These are phyloP conservation scores for Colletotrichum destructivum DNA, from an alignment of 2,329 filamentous ascomycete genomes.

Conservation along the genomic window DNA sequence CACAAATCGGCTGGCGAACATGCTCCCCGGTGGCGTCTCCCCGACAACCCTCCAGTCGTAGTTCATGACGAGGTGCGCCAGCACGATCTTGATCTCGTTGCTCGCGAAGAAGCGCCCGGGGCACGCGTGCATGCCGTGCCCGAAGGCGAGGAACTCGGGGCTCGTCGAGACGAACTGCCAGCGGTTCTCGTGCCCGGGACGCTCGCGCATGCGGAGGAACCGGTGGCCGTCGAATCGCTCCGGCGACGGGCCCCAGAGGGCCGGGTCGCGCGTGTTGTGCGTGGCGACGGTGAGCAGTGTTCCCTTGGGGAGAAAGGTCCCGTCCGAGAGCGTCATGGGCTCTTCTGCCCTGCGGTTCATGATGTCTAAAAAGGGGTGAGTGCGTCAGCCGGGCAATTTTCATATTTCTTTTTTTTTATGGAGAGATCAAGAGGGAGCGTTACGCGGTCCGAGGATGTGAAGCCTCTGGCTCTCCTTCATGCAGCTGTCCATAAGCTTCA, in stretches of 20 bases:
- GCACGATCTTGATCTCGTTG: conserved; percentile 62
- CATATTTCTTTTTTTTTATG: too few relatives aligned
- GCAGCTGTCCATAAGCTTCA: conserved; percentile 59
- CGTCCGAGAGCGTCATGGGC: conserved; percentile 36
- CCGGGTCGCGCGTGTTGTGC: too few relatives aligned
- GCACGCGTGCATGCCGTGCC: conserved; percentile 57
- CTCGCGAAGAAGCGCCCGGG: conserved; percentile 62
- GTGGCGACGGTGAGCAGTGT: too few relatives aligned
- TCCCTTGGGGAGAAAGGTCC: conserved; percentile 25
- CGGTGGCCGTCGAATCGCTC: conserved; percentile 20
- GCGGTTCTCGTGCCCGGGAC: conserved; percentile 36
- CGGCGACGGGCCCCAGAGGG: background rate
- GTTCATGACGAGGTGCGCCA: conserved; percentile 57
- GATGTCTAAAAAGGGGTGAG: background rate
- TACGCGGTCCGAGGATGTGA: conserved; percentile 20
- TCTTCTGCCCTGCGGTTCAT: conserved; percentile 22
- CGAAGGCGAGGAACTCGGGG: conserved; percentile 54
- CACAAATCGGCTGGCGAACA: conserved; percentile 25
- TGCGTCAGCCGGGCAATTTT: background rate
- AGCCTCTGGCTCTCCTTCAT: conserved; percentile 57
- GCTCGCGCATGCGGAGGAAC: conserved; percentile 33
- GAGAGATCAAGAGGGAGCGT: too few relatives aligned
- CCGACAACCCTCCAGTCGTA: conserved; percentile 51
- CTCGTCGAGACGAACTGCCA: conserved; percentile 60
- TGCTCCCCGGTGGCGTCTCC: conserved; percentile 5